Conservation (phyloP, 768 basidiomycete species). For the Tremella mesenterica region DNA sequence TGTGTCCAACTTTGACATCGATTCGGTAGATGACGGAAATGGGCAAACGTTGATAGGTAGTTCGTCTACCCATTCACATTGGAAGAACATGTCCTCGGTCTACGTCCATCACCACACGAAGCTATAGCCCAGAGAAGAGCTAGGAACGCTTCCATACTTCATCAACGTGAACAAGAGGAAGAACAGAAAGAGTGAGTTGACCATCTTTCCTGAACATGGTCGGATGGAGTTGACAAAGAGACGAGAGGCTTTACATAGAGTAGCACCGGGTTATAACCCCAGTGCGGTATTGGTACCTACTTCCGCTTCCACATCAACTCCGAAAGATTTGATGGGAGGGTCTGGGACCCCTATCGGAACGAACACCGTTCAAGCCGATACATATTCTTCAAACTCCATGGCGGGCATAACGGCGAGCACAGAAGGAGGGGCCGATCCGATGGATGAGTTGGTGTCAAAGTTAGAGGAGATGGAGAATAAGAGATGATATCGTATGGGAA, state of each 20-base stretch:
- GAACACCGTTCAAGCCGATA: not conserved
- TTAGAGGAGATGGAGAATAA: constrained; percentile 58
- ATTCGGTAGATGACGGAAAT: not conserved
- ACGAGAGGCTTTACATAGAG: constrained; percentile 29
- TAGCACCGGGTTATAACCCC: constrained; percentile 40
- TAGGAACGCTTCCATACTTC: constrained; percentile 63
- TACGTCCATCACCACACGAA: constrained; percentile 63
- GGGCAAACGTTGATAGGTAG: constrained; percentile 47
- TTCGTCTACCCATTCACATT: constrained; percentile 95
- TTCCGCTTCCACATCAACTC: constrained; percentile 6
- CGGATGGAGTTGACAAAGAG: constrained; percentile 10
- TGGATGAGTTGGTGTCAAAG: constrained; percentile 76
- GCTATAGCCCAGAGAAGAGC: constrained; percentile 60
- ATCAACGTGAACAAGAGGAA: constrained; percentile 66
- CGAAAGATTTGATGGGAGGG: too few relatives aligned
- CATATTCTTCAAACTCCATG: not conserved
- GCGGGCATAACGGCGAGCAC: not conserved
- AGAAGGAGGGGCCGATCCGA: constrained; percentile 49
- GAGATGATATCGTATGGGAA: too few relatives aligned
- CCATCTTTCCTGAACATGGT: not conserved
- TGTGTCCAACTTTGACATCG: constrained; percentile 4
- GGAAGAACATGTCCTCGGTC: constrained; percentile 69
- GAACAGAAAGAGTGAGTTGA: constrained; percentile 51
- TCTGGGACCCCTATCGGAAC: not conserved
- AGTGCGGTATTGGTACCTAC: constrained; percentile 27